These are phyloP conservation scores for Tolypocladium paradoxum DNA, from an alignment of 2,329 filamentous ascomycete species.

Conservation along the genomic window DNA sequence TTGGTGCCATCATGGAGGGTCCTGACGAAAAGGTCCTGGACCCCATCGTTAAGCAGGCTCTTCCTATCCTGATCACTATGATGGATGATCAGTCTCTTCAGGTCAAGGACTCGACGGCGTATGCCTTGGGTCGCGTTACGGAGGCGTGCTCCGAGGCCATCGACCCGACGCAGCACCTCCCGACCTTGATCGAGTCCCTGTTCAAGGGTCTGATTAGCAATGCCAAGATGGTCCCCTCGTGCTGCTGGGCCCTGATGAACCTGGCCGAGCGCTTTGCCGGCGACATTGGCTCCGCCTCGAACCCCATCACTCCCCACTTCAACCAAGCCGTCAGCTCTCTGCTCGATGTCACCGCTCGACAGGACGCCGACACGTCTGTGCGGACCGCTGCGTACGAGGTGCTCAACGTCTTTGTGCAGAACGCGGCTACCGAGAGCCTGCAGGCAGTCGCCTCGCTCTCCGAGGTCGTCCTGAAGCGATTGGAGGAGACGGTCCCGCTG, in stretches of 20 bases:
- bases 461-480: slow-evolving; percentile 77
- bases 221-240: slow-evolving; percentile 94
- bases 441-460: slow-evolving; percentile 71
- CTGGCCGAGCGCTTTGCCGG: slow-evolving; percentile 90
- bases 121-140: slow-evolving; percentile 90
- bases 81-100: slow-evolving; percentile 87
- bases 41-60: slow-evolving; percentile 89
- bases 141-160: slow-evolving; percentile 88
- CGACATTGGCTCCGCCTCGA: slow-evolving; percentile 64
- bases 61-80: slow-evolving; percentile 79
- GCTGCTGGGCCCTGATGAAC: slow-evolving; percentile 99
- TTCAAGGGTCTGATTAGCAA: slow-evolving; percentile 85
- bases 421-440: slow-evolving; percentile 78
- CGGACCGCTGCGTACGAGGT: slow-evolving; percentile 96
- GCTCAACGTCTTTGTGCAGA: slow-evolving; percentile 86
- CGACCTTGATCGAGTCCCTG: slow-evolving; percentile 74
- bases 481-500: slow-evolving; percentile 82
- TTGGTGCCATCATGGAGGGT: slow-evolving; percentile 97
- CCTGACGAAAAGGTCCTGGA: slow-evolving; percentile 87
- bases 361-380: slow-evolving; percentile 75
- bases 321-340: slow-evolving; percentile 81
- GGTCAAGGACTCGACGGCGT: slow-evolving; percentile 92
- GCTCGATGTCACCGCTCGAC: slow-evolving; percentile 72
- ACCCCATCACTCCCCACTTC: slow-evolving; percentile 85
- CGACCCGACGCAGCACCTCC: slow-evolving; percentile 72